Conservation (phyloP, 495 filamentous ascomycete genomes). For the Terfezia claveryi region DNA sequence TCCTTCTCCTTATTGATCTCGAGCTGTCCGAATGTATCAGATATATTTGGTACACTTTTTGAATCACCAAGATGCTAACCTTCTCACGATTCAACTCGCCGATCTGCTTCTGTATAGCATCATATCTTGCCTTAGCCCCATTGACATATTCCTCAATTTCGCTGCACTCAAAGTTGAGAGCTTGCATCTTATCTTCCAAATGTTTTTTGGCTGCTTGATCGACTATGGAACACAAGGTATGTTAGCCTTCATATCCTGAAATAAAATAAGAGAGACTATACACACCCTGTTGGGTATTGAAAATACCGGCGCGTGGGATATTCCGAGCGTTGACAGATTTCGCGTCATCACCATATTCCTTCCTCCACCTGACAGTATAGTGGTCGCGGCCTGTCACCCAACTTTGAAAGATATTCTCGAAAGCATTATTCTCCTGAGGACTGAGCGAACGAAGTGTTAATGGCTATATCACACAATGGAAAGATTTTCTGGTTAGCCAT, state of each 20-base stretch:
- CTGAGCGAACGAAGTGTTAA: conserved; percentile 39
- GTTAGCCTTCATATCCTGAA: background rate
- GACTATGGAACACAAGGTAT: background rate
- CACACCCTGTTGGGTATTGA: conserved; percentile 9
- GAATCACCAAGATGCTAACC: conserved; percentile 6
- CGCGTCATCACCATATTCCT: conserved; percentile 10
- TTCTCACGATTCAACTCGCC: background rate
- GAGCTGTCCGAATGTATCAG: background rate
- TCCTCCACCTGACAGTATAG: conserved; percentile 1
- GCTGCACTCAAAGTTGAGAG: background rate
- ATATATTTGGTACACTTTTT: conserved; percentile 4
- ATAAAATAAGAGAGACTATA: background rate
- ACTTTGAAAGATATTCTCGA: background rate
- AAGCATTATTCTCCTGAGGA: conserved; percentile 35
- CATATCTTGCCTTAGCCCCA: conserved; percentile 23
- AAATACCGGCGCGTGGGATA: conserved; percentile 7
- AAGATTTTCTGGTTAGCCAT: too few relatives aligned
- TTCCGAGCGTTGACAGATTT: conserved; percentile 5
- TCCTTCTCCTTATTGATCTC: conserved; percentile 12
- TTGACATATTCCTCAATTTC: conserved; percentile 20
- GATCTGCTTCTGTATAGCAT: conserved; percentile 21
- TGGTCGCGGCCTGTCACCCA: background rate
- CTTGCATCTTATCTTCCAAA: too few relatives aligned
- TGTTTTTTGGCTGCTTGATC: background rate
- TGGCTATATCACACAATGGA: conserved; percentile 9